Conservation (phyloP, 2,329 filamentous ascomycete genomes). For the Trichoderma sp. region DNA sequence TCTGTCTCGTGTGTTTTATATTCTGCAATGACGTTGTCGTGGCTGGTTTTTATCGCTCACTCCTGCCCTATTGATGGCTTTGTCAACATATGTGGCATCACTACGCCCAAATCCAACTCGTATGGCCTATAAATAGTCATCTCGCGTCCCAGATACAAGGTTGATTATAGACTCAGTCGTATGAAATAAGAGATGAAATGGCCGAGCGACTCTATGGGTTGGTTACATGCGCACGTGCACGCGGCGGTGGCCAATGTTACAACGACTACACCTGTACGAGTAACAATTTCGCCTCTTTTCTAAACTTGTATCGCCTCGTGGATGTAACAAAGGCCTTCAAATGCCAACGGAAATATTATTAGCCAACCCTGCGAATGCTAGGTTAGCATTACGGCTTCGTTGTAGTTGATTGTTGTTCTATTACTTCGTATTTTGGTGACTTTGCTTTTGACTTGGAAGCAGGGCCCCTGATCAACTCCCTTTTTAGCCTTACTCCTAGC, state of each 20-base stretch:
- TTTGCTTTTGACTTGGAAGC: not conserved
- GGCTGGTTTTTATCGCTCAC: not conserved
- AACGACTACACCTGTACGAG: not conserved
- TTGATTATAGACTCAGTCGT: not conserved
- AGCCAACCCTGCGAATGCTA: not conserved
- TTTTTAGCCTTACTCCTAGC: not conserved
- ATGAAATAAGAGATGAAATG: slow-evolving; percentile 8
- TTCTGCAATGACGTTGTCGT: not conserved
- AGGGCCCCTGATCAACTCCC: not conserved
- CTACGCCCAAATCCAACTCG: not conserved
- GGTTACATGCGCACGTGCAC: slow-evolving; percentile 13
- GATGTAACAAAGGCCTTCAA: not conserved
- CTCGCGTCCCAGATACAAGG: not conserved
- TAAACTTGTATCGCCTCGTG: not conserved
- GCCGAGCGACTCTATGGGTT: not conserved
- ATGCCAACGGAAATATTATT: not conserved
- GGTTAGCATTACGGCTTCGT: not conserved
- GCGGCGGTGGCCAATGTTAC: slow-evolving; percentile 1
- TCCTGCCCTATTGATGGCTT: not conserved
- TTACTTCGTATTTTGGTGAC: not conserved
- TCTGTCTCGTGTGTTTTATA: not conserved
- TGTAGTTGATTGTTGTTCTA: not conserved
- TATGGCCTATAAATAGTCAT: not conserved
- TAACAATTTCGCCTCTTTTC: not conserved
- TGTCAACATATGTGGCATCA: not conserved